A percentile compares a stretch with the other conserved stretches of the same genome.
Conservation (phyloP, 2,329 filamentous ascomycete species). For the Curvularia hawaiiensis region DNA sequence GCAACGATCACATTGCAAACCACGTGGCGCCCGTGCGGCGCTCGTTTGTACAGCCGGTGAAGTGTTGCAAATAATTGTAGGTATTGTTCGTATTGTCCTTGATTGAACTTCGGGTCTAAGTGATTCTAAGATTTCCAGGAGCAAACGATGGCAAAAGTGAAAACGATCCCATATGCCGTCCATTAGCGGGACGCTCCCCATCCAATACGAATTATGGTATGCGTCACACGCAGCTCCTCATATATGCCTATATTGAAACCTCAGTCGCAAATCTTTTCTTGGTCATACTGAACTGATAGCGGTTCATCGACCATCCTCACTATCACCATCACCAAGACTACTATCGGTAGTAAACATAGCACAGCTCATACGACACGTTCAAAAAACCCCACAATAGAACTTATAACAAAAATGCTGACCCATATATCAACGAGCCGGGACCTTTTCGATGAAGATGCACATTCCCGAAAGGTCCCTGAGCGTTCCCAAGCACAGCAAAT, state of each 20-base stretch:
- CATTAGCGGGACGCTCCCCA: conserved; percentile 3
- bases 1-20: background rate
- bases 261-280: background rate
- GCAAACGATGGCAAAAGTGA: conserved; percentile 1
- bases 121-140: conserved; percentile 2
- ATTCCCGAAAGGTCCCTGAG: background rate
- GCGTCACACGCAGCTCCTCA: background rate
- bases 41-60: background rate
- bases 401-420: background rate
- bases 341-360: background rate
- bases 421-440: background rate
- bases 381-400: background rate
- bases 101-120: background rate
- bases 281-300: background rate
- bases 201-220: conserved; percentile 1
- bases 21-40: background rate
- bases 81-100: background rate
- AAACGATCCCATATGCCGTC: background rate
- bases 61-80: background rate
- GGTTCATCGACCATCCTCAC: background rate
- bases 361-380: background rate
- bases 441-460: background rate
- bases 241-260: background rate
- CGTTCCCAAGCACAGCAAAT: background rate
- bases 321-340: background rate